These are phyloP conservation scores for Diutina mesorugosa DNA, from an alignment of 1,139 yeast species.

Conservation along the genomic window DNA sequence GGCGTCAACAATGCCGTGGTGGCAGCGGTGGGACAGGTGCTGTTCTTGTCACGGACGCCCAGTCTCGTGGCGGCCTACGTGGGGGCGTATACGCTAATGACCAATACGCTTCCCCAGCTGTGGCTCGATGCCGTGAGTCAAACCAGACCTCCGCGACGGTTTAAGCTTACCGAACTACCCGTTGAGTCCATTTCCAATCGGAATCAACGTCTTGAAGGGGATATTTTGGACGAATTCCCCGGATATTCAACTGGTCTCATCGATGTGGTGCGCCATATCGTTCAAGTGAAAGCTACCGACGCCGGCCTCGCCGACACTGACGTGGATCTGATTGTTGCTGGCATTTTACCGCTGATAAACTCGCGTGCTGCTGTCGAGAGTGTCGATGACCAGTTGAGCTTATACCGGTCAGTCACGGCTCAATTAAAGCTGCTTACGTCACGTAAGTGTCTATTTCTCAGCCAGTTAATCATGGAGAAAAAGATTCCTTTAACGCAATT, in stretches of 20 bases:
- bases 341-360: not conserved
- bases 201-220: not conserved
- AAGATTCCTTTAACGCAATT: not conserved
- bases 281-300: not conserved
- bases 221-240: not conserved
- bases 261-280: not conserved
- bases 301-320: not conserved
- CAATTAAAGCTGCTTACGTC: not conserved
- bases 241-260: not conserved
- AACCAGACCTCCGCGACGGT: not conserved
- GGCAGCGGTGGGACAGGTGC: not conserved
- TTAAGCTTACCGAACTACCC: no score
- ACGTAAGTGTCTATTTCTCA: not conserved
- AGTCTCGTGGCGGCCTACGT: not conserved
- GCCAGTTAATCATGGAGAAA: not conserved
- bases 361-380: not conserved
- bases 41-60: not conserved
- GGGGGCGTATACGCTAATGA: not conserved
- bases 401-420: not conserved
- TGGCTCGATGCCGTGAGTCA: not conserved
- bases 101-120: not conserved
- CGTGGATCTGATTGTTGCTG: no score
- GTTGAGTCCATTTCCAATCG: not conserved
- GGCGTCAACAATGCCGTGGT: not conserved
- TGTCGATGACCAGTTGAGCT: not conserved